Percentiles rank a stretch among this genome's conserved stretches.
Conservation (phyloP, 768 basidiomycete species). For the Hydnomerulius pinastri region DNA sequence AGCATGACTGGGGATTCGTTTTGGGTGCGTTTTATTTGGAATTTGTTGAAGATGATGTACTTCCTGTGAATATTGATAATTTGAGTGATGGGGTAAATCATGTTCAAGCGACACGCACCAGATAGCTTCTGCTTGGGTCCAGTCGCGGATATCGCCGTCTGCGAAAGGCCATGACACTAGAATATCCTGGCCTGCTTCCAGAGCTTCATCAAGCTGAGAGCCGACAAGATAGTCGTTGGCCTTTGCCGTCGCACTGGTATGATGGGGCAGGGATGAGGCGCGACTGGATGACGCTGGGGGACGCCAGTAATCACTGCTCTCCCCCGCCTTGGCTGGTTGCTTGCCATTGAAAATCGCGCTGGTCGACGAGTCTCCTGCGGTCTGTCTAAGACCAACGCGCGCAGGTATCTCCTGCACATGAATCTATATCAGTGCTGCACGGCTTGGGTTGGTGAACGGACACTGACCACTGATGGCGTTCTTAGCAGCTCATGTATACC, state of each 20-base stretch:
- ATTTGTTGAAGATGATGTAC: slow-evolving; percentile 71
- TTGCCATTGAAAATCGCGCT: slow-evolving; percentile 20
- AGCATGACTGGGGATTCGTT: slow-evolving; percentile 88
- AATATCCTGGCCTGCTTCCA: slow-evolving; percentile 72
- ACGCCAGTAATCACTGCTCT: slow-evolving; percentile 27
- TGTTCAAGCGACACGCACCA: slow-evolving; percentile 59
- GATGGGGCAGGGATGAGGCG: slow-evolving; percentile 47
- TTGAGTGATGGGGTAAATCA: background rate
- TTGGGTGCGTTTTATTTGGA: slow-evolving; percentile 77
- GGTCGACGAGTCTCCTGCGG: slow-evolving; percentile 32
- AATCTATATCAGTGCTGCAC: slow-evolving; percentile 4
- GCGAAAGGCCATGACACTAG: slow-evolving; percentile 82
- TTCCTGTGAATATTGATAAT: slow-evolving; percentile 57
- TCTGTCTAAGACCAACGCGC: slow-evolving; percentile 71
- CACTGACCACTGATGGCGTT: slow-evolving; percentile 74
- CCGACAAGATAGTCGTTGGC: slow-evolving; percentile 86
- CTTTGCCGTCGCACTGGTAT: slow-evolving; percentile 44
- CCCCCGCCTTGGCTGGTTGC: slow-evolving; percentile 18
- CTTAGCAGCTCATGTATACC: slow-evolving; percentile 81
- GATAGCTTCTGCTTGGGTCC: slow-evolving; percentile 84
- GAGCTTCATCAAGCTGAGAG: slow-evolving; percentile 74
- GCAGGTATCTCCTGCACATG: slow-evolving; percentile 70
- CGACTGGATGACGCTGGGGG: slow-evolving; percentile 48
- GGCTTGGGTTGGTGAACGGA: background rate
- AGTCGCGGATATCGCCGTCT: slow-evolving; percentile 71